Conservation (phyloP, 371 early-diverging fungal species). For the Apophysomyces ossiformis region DNA sequence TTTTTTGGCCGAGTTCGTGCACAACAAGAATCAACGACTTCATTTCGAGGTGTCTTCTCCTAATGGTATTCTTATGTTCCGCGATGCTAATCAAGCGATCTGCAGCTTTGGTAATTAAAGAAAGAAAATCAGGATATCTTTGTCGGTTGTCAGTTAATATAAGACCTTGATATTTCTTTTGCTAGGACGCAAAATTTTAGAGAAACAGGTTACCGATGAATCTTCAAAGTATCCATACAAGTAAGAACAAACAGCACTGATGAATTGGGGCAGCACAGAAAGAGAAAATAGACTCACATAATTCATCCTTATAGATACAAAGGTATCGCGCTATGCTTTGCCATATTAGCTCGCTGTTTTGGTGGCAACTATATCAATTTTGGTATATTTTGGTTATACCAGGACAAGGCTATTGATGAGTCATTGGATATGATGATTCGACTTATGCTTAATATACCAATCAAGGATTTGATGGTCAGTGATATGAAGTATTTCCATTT, state of each 20-base stretch:
- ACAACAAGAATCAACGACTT: constrained; percentile 78
- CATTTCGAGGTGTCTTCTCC: constrained; percentile 82
- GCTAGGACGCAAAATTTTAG: constrained; percentile 24
- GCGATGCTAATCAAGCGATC: constrained; percentile 72
- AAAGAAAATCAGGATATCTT: too few species aligned
- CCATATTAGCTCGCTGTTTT: constrained; percentile 69
- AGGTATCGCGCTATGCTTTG: constrained; percentile 75
- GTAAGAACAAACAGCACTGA: constrained; percentile 1
- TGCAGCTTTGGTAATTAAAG: constrained; percentile 40
- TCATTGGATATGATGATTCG: constrained; percentile 68
- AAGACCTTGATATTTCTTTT: not conserved
- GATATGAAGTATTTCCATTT: not conserved
- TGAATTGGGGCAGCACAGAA: not conserved
- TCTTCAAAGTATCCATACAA: constrained; percentile 33
- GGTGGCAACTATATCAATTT: constrained; percentile 86
- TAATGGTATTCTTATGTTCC: constrained; percentile 83
- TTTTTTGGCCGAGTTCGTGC: constrained; percentile 76
- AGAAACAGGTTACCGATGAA: constrained; percentile 20
- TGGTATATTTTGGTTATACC: constrained; percentile 85
- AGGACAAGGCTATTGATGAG: constrained; percentile 76
- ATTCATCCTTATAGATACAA: constrained; percentile 60
- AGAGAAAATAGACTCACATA: not conserved
- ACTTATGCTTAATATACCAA: constrained; percentile 70
- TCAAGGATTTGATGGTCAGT: constrained; percentile 71
- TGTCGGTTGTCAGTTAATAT: too few species aligned